phyloP scores from a whole-genome alignment of 805 yeast genomes.

The Hanseniaspora valbyensis region DNA sequence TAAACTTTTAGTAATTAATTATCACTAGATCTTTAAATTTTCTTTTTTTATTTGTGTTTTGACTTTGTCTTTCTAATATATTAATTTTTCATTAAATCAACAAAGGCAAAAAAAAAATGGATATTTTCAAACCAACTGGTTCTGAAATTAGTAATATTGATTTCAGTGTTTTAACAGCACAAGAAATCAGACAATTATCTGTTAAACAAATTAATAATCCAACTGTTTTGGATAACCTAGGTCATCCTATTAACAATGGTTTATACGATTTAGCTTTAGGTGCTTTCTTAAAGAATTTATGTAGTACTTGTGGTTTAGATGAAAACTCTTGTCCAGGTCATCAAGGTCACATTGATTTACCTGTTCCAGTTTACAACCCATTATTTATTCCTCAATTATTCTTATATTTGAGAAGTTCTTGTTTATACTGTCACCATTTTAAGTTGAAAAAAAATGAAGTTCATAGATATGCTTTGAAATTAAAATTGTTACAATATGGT shows the following conservation, averaged over 20 bases:
- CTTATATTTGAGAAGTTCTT: slow-evolving; percentile 67
- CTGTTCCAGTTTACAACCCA: slow-evolving; percentile 92
- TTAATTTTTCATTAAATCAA: neutral
- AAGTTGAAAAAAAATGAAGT: slow-evolving; percentile 56
- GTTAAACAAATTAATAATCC: slow-evolving; percentile 95
- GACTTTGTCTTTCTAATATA: neutral
- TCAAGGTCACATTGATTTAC: slow-evolving; percentile 94
- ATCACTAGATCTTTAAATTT: too few species aligned
- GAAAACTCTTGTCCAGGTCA: slow-evolving; percentile 96
- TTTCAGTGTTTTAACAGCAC: slow-evolving; percentile 71
- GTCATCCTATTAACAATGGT: slow-evolving; percentile 92
- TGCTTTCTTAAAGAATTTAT: slow-evolving; percentile 76
- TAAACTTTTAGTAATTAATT: too few species aligned
- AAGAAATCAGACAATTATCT: slow-evolving; percentile 74
- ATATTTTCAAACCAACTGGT: slow-evolving; percentile 92
- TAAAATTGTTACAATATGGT: slow-evolving; percentile 78
- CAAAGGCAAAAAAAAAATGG: slow-evolving; percentile 42
- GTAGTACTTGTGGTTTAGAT: slow-evolving; percentile 93
- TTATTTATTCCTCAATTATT: slow-evolving; percentile 86
- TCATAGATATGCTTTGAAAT: slow-evolving; percentile 66
- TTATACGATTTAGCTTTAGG: slow-evolving; percentile 91
- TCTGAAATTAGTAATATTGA: slow-evolving; percentile 87
- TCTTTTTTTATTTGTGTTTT: neutral
- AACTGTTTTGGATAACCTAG: slow-evolving; percentile 87
- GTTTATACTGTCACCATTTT: slow-evolving; percentile 85